Percentiles rank a stretch among this genome's conserved stretches.
Evolutionary conservation across 768 basidiomycete genomes (phyloP).

Genomic region (Tubosaeta brunneosetosa): DNA sequence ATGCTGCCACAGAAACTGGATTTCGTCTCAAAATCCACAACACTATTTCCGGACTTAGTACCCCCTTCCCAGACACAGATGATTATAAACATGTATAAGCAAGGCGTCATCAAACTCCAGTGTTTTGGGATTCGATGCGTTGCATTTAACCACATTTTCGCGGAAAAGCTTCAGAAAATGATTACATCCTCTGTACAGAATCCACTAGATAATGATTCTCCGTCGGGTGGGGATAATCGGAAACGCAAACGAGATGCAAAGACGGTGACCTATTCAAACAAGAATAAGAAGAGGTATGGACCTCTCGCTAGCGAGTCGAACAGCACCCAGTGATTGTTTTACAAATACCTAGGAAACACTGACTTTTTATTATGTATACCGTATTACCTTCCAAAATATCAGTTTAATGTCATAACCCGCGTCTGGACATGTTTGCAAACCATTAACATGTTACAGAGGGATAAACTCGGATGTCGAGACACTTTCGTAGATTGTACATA

Average conservation of each 20-base stretch:
- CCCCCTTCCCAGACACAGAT: constrained; percentile 22
- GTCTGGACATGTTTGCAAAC: neutral
- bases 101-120: constrained; percentile 25
- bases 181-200: neutral
- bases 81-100: constrained; percentile 25
- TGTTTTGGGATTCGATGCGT: constrained; percentile 25
- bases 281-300: constrained; percentile 11
- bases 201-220: neutral
- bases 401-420: neutral
- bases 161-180: constrained; percentile 8
- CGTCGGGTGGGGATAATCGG: neutral
- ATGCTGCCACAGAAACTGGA: constrained; percentile 17
- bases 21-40: constrained; percentile 13
- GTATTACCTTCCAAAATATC: neutral
- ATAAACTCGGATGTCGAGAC: constrained; percentile 53
- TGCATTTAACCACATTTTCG: constrained; percentile 13
- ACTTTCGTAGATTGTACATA: constrained; percentile 56
- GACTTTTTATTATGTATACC: neutral
- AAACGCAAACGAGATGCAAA: constrained; percentile 14
- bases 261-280: neutral
- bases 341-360: constrained; percentile 8
- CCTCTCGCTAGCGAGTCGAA: neutral
- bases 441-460: constrained; percentile 18
- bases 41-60: constrained; percentile 18
- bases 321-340: neutral